These are phyloP conservation scores for Cryptosporidium ubiquitum DNA, from an alignment of 169 alveolate genomes.

Conservation along the genomic window DNA sequence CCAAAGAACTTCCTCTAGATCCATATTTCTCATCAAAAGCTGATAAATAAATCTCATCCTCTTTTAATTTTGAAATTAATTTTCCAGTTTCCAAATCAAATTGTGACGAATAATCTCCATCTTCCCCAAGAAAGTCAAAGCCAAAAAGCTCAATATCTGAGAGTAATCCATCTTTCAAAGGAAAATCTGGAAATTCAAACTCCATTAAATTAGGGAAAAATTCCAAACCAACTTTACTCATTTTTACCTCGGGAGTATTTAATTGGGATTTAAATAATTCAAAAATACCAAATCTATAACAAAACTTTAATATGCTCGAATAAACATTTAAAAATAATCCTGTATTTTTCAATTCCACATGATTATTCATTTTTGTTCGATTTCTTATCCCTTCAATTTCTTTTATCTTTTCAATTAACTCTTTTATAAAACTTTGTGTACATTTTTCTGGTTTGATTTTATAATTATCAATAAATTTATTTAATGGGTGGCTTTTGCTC, in stretches of 20 bases:
- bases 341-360: background rate
- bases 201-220: background rate
- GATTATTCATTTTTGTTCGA: background rate
- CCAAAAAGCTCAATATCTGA: background rate
- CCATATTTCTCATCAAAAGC: background rate
- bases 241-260: background rate
- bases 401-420: background rate
- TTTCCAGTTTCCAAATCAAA: background rate
- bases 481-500: too few relatives aligned
- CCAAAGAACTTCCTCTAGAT: too few relatives aligned
- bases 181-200: constrained; percentile 2
- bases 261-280: background rate
- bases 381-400: background rate
- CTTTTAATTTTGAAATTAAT: background rate
- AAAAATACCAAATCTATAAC: constrained; percentile 17
- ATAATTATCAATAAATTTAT: background rate
- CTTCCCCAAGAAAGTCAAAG: background rate
- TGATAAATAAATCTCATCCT: too few relatives aligned
- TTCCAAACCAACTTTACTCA: background rate
- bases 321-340: background rate
- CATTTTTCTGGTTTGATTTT: background rate
- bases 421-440: background rate
- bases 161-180: background rate
- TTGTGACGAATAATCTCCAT: background rate
- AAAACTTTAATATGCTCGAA: background rate